Evolutionary conservation across 192 early-diverging fungal species (phyloP).

Genomic region (Linnemannia exigua): DNA sequence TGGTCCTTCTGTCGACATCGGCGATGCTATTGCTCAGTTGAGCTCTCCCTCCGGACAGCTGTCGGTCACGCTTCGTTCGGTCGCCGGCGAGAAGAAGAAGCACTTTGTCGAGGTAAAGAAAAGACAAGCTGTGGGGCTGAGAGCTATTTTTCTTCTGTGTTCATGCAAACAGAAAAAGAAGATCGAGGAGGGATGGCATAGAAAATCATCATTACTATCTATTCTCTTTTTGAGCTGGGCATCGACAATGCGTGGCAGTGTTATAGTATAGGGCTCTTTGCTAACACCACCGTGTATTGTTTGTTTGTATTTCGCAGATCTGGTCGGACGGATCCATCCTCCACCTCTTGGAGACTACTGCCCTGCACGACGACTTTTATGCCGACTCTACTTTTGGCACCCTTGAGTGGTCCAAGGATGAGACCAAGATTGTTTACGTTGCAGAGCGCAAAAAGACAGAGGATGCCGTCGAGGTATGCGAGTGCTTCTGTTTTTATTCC

Average conservation of each 20-base stretch:
- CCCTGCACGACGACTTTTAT: conserved; percentile 80
- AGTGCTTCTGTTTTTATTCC: not conserved
- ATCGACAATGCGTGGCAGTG: not conserved
- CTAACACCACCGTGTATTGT: not conserved
- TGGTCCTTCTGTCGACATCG: conserved; percentile 46
- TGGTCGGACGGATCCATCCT: conserved; percentile 67
- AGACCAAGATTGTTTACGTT: conserved; percentile 71
- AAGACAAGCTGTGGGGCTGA: not conserved
- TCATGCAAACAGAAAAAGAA: not conserved
- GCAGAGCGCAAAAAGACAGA: conserved; percentile 76
- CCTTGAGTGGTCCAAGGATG: conserved; percentile 72
- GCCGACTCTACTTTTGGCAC: conserved; percentile 75
- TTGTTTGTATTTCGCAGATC: conserved; percentile 36
- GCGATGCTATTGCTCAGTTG: conserved; percentile 43
- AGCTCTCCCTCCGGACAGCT: conserved; percentile 54
- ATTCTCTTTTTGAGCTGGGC: not conserved
- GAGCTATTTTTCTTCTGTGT: not conserved
- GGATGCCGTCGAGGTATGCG: conserved; percentile 51
- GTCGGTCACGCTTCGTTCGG: conserved; percentile 57
- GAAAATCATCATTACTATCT: not conserved
- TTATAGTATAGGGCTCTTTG: not conserved
- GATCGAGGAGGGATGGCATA: not conserved
- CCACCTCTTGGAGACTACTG: conserved; percentile 74
- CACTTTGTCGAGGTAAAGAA: conserved; percentile 69
- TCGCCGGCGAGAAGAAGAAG: conserved; percentile 60